A percentile compares a stretch with the other conserved stretches of the same genome.
phyloP scores from a whole-genome alignment of 352 stramenopile species.

The Phytophthora sansomeana region DNA sequence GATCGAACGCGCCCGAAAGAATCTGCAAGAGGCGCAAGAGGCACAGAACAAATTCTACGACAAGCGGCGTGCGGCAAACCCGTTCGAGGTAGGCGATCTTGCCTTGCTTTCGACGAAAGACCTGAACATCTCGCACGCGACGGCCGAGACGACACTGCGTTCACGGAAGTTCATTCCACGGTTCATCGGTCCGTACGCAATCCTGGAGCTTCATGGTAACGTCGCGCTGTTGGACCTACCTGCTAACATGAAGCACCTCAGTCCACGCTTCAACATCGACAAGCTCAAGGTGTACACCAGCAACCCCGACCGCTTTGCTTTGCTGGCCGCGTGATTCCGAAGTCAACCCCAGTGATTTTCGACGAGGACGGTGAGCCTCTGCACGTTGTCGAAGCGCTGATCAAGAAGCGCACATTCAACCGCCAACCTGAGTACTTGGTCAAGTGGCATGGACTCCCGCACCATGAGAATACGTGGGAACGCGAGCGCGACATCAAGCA shows the following conservation, averaged over 20 bases:
- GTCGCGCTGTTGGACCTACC: constrained; percentile 11
- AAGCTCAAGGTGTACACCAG: constrained; percentile 21
- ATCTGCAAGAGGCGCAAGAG: constrained; percentile 12
- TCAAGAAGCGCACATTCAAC: constrained; percentile 15
- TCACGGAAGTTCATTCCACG: constrained; percentile 13
- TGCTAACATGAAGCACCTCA: constrained; percentile 6
- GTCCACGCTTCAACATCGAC: constrained; percentile 19
- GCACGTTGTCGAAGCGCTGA: constrained; percentile 6
- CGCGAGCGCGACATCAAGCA: constrained; percentile 1
- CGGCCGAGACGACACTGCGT: constrained; percentile 7
- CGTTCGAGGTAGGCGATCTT: constrained; percentile 13
- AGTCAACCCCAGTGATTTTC: constrained; percentile 11
- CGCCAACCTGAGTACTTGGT: constrained; percentile 9
- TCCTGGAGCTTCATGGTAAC: constrained; percentile 16
- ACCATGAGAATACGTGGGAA: constrained; percentile 17
- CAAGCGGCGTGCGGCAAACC: background rate
- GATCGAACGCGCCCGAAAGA: constrained; percentile 1
- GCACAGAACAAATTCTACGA: constrained; percentile 18
- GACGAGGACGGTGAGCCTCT: constrained; percentile 13
- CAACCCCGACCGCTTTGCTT: constrained; percentile 11
- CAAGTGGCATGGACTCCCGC: constrained; percentile 13
- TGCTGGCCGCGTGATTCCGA: constrained; percentile 7
- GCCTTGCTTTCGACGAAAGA: constrained; percentile 11
- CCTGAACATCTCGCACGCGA: constrained; percentile 13
- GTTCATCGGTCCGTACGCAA: background rate